Conservation (phyloP, 441 rosid genomes). For the Gossypium davidsonii region DNA sequence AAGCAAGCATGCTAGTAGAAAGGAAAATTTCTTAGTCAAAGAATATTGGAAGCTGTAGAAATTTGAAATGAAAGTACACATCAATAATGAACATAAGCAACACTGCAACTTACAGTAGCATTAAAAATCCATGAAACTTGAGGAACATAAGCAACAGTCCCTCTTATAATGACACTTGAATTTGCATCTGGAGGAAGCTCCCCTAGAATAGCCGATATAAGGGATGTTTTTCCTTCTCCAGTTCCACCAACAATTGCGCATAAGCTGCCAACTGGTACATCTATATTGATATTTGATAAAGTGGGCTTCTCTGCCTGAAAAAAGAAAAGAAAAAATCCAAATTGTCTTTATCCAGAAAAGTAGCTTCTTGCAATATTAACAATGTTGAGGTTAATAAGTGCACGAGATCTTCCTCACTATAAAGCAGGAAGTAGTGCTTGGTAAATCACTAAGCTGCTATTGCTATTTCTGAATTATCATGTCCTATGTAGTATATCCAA, state of each 20-base stretch:
- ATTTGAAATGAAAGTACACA: not conserved
- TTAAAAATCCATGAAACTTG: constrained; percentile 98
- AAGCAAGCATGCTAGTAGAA: not conserved
- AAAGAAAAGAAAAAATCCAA: constrained; percentile 17
- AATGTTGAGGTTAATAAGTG: not conserved
- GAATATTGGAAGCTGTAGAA: not conserved
- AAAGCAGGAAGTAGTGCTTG: not conserved
- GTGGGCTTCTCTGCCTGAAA: constrained; percentile 63
- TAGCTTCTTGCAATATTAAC: not conserved
- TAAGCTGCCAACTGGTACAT: constrained; percentile 76
- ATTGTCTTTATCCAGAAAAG: not conserved
- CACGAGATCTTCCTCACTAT: not conserved
- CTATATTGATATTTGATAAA: constrained; percentile 69
- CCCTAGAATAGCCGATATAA: constrained; percentile 89
- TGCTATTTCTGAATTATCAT: not conserved
- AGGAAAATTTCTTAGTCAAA: not conserved
- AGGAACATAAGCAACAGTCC: constrained; percentile 90
- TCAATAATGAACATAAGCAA: constrained; percentile 4
- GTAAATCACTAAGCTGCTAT: not conserved
- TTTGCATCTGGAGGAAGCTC: constrained; percentile 61
- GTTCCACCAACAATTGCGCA: constrained; percentile 90
- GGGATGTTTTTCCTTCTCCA: constrained; percentile 97
- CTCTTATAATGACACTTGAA: constrained; percentile 59
- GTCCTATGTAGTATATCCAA: not conserved
- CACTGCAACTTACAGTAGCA: constrained; percentile 64